phyloP scores from a whole-genome alignment of 78 protist genomes.

The Blattamonas nauphoetae region DNA sequence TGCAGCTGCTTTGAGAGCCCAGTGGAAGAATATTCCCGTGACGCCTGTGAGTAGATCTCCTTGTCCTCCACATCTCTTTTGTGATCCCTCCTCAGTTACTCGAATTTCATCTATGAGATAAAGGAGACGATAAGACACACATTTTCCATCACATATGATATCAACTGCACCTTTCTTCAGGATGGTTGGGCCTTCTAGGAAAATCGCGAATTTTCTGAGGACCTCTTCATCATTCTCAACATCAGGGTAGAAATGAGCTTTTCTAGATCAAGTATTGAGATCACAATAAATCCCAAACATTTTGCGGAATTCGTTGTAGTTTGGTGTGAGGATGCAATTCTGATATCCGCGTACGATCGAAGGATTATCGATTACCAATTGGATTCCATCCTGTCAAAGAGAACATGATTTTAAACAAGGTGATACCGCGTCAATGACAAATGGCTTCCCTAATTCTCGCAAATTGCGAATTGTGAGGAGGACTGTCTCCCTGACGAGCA shows the following conservation, averaged over 20 bases:
- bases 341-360: not conserved
- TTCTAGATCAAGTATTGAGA: too few relatives aligned
- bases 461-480: not conserved
- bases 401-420: not conserved
- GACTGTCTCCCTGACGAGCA: not conserved
- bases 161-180: not conserved
- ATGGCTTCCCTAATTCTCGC: not conserved
- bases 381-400: not conserved
- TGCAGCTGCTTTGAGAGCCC: not conserved
- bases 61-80: not conserved
- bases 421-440: not conserved
- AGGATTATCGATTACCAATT: not conserved
- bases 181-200: not conserved
- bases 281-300: not conserved
- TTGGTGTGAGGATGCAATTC: not conserved
- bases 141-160: not conserved
- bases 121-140: not conserved
- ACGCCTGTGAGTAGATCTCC: not conserved
- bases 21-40: not conserved
- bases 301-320: not conserved
- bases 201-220: not conserved
- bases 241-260: too few relatives aligned
- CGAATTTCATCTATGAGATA: not conserved
- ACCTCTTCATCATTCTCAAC: too few relatives aligned
- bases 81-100: not conserved